Evolutionary conservation across 495 filamentous ascomycete genomes (phyloP).

Genomic region (Trichocladium antarcticum): DNA sequence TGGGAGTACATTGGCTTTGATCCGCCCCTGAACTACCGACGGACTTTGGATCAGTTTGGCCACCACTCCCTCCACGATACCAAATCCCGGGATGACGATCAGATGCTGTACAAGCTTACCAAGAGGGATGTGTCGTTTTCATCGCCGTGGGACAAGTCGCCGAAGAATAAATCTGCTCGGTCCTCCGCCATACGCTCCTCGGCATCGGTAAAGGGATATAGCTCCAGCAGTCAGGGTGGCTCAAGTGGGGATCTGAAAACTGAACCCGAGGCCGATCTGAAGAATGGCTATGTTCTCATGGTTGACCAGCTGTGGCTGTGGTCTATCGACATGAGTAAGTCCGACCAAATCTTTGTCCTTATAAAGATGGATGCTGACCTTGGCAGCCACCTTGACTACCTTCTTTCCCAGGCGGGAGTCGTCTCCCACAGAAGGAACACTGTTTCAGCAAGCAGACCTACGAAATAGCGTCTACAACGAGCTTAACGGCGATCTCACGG

Average conservation of each 20-base stretch:
- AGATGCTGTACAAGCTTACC: constrained; percentile 62
- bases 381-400: constrained; percentile 40
- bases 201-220: constrained; percentile 2
- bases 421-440: constrained; percentile 39
- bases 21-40: constrained; percentile 50
- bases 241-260: constrained; percentile 17
- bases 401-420: constrained; percentile 48
- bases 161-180: not conserved
- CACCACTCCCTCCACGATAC: constrained; percentile 54
- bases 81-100: constrained; percentile 52
- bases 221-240: not conserved
- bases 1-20: constrained; percentile 57
- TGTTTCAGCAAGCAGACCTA: constrained; percentile 52
- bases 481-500: constrained; percentile 54
- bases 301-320: constrained; percentile 62
- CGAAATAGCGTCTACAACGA: constrained; percentile 57
- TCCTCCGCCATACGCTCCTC: not conserved
- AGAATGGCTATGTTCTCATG: constrained; percentile 54
- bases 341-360: no score
- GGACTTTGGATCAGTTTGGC: constrained; percentile 57
- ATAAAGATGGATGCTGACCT: not conserved
- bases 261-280: constrained; percentile 32
- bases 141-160: not conserved
- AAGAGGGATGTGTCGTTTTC: constrained; percentile 29
- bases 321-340: constrained; percentile 48